These are phyloP conservation scores for Akanthomyces lecanii DNA, from an alignment of 2,329 filamentous ascomycete species.

Conservation along the genomic window DNA sequence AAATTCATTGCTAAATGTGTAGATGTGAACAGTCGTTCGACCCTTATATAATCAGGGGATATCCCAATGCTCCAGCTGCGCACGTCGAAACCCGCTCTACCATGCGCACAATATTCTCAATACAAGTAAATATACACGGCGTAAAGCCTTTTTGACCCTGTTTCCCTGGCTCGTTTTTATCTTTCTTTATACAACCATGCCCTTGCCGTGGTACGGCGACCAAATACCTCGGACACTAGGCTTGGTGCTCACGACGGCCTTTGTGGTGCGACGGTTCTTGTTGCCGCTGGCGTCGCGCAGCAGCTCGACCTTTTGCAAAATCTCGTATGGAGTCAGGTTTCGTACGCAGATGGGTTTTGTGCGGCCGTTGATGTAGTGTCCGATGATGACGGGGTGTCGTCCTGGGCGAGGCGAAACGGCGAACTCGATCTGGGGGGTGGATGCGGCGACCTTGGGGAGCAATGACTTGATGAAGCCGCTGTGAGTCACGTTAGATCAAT, in stretches of 20 bases:
- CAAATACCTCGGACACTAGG: constrained; percentile 65
- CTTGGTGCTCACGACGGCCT: constrained; percentile 61
- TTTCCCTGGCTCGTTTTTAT: constrained; percentile 14
- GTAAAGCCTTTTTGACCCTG: constrained; percentile 1
- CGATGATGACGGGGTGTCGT: constrained; percentile 83
- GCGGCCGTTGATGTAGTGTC: constrained; percentile 87
- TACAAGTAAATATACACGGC: constrained; percentile 17
- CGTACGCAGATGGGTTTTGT: constrained; percentile 83
- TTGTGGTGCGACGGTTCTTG: constrained; percentile 61
- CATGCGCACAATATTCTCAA: constrained; percentile 7
- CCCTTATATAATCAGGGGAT: constrained; percentile 14
- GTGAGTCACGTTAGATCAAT: constrained; percentile 24
- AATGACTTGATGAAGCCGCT: constrained; percentile 77
- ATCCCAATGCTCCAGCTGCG: constrained; percentile 13
- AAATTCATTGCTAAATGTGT: constrained; percentile 15
- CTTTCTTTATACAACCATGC: constrained; percentile 44
- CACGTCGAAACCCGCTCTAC: constrained; percentile 12
- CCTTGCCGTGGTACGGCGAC: constrained; percentile 64
- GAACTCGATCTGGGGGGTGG: constrained; percentile 87
- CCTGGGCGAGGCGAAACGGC: constrained; percentile 84
- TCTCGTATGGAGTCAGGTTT: constrained; percentile 76
- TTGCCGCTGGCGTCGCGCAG: constrained; percentile 72
- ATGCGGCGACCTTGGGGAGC: constrained; percentile 71
- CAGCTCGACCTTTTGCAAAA: constrained; percentile 73
- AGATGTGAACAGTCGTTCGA: constrained; percentile 10